Percentiles rank a stretch among this genome's conserved stretches.
These are phyloP conservation scores for Sporothrix protearum DNA, from an alignment of 2,329 filamentous ascomycete species.

Conservation along the genomic window DNA sequence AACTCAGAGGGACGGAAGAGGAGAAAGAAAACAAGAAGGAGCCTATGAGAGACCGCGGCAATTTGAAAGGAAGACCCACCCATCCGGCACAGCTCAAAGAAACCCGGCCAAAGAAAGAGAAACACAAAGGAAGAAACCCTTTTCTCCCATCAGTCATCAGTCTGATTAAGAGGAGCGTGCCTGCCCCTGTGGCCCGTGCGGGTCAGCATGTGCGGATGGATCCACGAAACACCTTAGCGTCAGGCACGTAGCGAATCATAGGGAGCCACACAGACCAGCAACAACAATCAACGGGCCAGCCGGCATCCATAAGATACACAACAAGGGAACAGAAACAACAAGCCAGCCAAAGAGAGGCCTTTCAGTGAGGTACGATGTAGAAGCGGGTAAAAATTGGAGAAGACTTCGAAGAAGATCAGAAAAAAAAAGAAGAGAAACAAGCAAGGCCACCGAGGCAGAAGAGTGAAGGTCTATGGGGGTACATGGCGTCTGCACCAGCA, in stretches of 20 bases:
- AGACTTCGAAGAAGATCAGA: neutral
- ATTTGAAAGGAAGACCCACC: neutral
- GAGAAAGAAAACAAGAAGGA: neutral
- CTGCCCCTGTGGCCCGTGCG: constrained; percentile 22
- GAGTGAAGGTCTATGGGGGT: too few species aligned
- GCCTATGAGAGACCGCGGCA: neutral
- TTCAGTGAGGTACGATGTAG: neutral
- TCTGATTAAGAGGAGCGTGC: neutral
- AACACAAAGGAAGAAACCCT: neutral
- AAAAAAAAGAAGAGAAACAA: neutral
- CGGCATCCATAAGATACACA: neutral
- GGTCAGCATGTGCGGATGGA: constrained; percentile 14
- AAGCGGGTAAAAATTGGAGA: neutral
- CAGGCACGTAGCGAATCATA: constrained; percentile 24
- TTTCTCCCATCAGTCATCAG: neutral
- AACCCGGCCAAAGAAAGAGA: neutral
- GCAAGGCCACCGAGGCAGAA: too few species aligned
- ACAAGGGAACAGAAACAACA: neutral
- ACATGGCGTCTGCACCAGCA: too few species aligned
- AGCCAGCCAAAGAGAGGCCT: neutral
- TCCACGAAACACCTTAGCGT: constrained; percentile 19
- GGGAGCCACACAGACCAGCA: neutral
- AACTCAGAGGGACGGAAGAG: neutral
- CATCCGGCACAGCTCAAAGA: neutral
- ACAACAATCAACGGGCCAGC: neutral